Conservation (phyloP, 805 yeast genomes). For the Jamesozyma spencerorum region DNA sequence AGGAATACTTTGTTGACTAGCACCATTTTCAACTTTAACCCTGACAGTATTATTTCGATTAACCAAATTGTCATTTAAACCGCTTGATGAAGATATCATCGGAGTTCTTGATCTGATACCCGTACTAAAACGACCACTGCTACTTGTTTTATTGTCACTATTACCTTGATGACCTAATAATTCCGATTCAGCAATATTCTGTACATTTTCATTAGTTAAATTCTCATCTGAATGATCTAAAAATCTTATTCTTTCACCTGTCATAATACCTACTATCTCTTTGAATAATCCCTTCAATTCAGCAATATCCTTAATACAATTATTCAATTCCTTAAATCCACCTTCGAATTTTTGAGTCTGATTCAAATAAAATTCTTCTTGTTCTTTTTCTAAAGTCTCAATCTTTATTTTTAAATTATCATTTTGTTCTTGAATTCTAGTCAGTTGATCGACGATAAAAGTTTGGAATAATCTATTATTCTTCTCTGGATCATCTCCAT, state of each 20-base stretch:
- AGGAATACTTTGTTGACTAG: neutral
- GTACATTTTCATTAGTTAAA: conserved; percentile 2
- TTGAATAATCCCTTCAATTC: conserved; percentile 19
- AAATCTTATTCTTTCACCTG: conserved; percentile 18
- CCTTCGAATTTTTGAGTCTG: conserved; percentile 12
- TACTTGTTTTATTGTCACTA: neutral
- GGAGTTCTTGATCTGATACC: no score
- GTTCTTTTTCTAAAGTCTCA: conserved; percentile 16
- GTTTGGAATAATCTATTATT: conserved; percentile 8
- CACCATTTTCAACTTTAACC: neutral
- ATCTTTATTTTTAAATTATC: conserved; percentile 10
- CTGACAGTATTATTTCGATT: neutral
- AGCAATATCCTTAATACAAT: conserved; percentile 14
- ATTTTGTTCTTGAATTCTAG: conserved; percentile 18
- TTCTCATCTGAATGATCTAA: conserved; percentile 18
- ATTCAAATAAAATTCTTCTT: conserved; percentile 15
- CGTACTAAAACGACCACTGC: no score
- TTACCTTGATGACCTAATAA: neutral
- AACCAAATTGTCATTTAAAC: no score
- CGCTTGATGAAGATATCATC: no score
- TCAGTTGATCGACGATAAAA: conserved; percentile 16
- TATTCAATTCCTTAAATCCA: conserved; percentile 13
- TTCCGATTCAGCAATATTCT: neutral
- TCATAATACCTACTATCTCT: conserved; percentile 22
- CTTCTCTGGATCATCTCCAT: neutral